phyloP scores from a whole-genome alignment of 768 basidiomycete genomes.

The Boletus eberwhitei region DNA sequence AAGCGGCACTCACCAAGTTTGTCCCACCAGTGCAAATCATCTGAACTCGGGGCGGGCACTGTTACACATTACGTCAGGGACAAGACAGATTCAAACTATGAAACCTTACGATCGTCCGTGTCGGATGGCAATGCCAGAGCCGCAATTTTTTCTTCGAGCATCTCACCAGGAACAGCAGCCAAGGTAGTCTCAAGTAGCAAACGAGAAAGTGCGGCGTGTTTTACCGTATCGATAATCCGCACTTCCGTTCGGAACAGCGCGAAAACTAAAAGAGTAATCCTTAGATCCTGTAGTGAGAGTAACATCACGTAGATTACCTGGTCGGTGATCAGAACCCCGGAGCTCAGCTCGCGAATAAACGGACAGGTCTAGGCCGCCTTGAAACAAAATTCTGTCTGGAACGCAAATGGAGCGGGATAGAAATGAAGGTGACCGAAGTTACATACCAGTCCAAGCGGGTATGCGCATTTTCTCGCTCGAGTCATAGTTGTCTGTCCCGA shows the following conservation, averaged over 20 bases:
- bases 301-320: slow-evolving; percentile 47
- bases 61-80: slow-evolving; percentile 7
- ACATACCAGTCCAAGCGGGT: slow-evolving; percentile 93
- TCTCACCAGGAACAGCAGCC: slow-evolving; percentile 62
- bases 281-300: neutral
- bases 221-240: slow-evolving; percentile 72
- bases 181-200: slow-evolving; percentile 63
- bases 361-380: slow-evolving; percentile 71
- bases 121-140: slow-evolving; percentile 49
- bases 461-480: slow-evolving; percentile 94
- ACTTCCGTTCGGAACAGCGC: slow-evolving; percentile 78
- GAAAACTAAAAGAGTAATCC: slow-evolving; percentile 54
- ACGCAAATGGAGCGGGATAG: slow-evolving; percentile 3
- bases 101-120: slow-evolving; percentile 30
- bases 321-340: slow-evolving; percentile 91
- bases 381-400: slow-evolving; percentile 91
- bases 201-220: slow-evolving; percentile 66
- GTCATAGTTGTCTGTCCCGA: slow-evolving; percentile 84
- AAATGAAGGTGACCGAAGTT: neutral
- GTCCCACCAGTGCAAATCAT: slow-evolving; percentile 79
- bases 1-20: slow-evolving; percentile 47
- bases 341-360: slow-evolving; percentile 85
- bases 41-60: slow-evolving; percentile 88
- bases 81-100: neutral
- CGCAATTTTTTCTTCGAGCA: slow-evolving; percentile 68